Percentiles rank a stretch among this genome's conserved stretches.
These are phyloP conservation scores for Phytopythium ostracodes DNA, from an alignment of 352 stramenopile species.

Conservation along the genomic window DNA sequence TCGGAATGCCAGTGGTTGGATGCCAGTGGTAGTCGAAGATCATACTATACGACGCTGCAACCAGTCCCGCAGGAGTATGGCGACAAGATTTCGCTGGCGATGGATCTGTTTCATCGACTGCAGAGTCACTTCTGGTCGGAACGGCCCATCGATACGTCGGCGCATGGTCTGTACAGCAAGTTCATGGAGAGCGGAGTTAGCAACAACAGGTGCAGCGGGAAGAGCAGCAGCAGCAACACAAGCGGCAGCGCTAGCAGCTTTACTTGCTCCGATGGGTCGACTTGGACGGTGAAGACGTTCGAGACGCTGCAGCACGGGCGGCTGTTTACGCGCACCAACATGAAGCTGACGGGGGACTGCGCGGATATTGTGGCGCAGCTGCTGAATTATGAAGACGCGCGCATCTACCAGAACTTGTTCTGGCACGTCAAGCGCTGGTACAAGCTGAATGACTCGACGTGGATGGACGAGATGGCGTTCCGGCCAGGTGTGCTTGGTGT, in stretches of 20 bases:
- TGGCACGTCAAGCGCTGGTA: constrained; percentile 29
- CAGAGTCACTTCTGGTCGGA: constrained; percentile 51
- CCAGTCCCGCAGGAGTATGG: constrained; percentile 35
- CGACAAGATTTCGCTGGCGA: constrained; percentile 52
- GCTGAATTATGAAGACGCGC: constrained; percentile 42
- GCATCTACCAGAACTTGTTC: constrained; percentile 54
- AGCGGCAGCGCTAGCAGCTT: neutral
- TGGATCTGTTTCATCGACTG: constrained; percentile 63
- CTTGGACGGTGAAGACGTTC: constrained; percentile 26
- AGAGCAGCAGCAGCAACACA: constrained; percentile 1
- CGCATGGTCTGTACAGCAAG: neutral
- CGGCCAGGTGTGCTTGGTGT: constrained; percentile 18
- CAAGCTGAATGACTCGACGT: constrained; percentile 51
- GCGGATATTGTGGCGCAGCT: constrained; percentile 29
- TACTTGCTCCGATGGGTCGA: neutral
- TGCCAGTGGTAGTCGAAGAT: neutral
- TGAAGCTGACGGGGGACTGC: constrained; percentile 36
- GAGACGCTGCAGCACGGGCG: constrained; percentile 30
- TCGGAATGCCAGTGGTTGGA: constrained; percentile 4
- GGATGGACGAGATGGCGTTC: constrained; percentile 43
- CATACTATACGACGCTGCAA: constrained; percentile 35
- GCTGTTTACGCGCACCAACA: constrained; percentile 54
- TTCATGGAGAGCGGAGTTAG: neutral
- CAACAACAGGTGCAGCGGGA: constrained; percentile 14
- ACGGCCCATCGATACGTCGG: neutral